Conservation (phyloP, 2,329 filamentous ascomycete species). For the Fulvia fulva region DNA sequence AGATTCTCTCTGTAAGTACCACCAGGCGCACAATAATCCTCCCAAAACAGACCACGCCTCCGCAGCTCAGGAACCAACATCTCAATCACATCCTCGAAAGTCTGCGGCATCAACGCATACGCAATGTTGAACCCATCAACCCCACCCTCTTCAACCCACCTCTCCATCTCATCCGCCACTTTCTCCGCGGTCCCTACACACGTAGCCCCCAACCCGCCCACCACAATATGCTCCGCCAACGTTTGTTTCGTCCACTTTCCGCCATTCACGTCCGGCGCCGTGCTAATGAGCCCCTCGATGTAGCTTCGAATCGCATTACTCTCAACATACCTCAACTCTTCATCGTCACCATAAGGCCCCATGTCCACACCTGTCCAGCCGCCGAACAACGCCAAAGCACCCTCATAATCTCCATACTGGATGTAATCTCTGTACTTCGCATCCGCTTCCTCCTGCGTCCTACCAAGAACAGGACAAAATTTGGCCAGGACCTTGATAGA, state of each 20-base stretch:
- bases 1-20: conserved; percentile 62
- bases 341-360: conserved; percentile 57
- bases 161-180: conserved; percentile 64
- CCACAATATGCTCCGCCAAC: conserved; percentile 62
- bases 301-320: conserved; percentile 57
- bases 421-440: conserved; percentile 61
- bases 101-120: conserved; percentile 64
- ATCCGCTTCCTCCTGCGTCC: conserved; percentile 62
- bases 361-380: conserved; percentile 71
- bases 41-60: conserved; percentile 55
- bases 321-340: conserved; percentile 60
- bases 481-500: conserved; percentile 66
- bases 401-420: conserved; percentile 60
- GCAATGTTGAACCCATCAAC: conserved; percentile 73
- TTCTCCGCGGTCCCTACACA: conserved; percentile 61
- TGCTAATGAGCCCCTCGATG: conserved; percentile 54
- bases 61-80: conserved; percentile 62
- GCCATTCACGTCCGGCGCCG: conserved; percentile 52
- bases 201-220: conserved; percentile 64
- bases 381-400: conserved; percentile 66
- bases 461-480: conserved; percentile 61
- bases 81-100: conserved; percentile 65
- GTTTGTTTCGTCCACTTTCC: conserved; percentile 69
- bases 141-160: conserved; percentile 65
- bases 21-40: conserved; percentile 51